These are phyloP conservation scores for Schizopora paradoxa DNA, from an alignment of 1,284 basidiomycete species.

Conservation along the genomic window DNA sequence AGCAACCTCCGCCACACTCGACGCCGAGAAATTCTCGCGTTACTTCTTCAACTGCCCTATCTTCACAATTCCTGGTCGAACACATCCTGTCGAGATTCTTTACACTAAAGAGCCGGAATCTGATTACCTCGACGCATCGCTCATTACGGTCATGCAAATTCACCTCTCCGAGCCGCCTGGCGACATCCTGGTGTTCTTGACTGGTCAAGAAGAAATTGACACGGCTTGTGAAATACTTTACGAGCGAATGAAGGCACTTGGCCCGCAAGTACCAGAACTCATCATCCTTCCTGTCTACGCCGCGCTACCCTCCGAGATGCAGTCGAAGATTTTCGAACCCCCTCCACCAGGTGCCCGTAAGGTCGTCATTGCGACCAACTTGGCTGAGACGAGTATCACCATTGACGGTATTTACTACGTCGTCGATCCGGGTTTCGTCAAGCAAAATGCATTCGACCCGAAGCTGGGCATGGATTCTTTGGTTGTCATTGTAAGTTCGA, in stretches of 20 bases:
- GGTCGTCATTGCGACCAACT: conserved; percentile 97
- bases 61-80: conserved; percentile 98
- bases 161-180: conserved; percentile 97
- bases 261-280: conserved; percentile 94
- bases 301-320: conserved; percentile 94
- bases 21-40: conserved; percentile 98
- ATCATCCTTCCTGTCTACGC: conserved; percentile 98
- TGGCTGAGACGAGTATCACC: conserved; percentile 97
- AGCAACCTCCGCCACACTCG: conserved; percentile 97
- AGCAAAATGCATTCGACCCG: conserved; percentile 98
- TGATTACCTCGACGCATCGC: conserved; percentile 97
- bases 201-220: conserved; percentile 98
- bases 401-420: conserved; percentile 99
- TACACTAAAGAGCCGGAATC: conserved; percentile 98
- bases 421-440: conserved; percentile 97
- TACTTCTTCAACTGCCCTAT: conserved; percentile 99
- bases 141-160: conserved; percentile 99
- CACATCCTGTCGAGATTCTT: conserved; percentile 95
- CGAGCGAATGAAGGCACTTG: conserved; percentile 97
- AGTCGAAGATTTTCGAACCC: conserved; percentile 96
- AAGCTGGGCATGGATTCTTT: conserved; percentile 97
- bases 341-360: conserved; percentile 95
- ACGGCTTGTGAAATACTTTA: conserved; percentile 95
- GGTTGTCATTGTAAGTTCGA: conserved; percentile 68
- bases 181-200: conserved; percentile 94